Evolutionary conservation across 257 asterid genomes (phyloP).

Genomic region (Solanum pinnatisectum): DNA sequence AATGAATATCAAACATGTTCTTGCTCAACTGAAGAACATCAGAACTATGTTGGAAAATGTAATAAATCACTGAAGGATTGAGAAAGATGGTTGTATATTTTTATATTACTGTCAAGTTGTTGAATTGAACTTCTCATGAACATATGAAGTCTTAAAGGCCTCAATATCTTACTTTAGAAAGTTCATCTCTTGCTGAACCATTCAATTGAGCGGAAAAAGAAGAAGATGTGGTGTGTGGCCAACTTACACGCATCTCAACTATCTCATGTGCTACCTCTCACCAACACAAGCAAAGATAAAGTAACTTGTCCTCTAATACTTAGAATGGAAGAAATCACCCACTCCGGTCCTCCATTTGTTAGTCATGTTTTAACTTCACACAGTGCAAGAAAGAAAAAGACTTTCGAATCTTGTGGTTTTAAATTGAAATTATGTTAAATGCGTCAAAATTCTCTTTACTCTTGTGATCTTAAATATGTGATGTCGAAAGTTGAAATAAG

Average conservation of each 20-base stretch:
- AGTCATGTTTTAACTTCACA: background rate
- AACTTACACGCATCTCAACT: background rate
- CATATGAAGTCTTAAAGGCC: background rate
- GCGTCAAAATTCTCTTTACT: no score
- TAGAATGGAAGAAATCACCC: background rate
- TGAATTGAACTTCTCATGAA: background rate
- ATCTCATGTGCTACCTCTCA: background rate
- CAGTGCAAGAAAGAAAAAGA: background rate
- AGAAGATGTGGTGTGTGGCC: no score
- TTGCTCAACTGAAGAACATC: slow-evolving; percentile 13
- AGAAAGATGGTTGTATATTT: background rate
- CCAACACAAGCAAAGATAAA: background rate
- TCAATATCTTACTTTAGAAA: background rate
- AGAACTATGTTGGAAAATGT: background rate
- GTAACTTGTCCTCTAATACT: background rate
- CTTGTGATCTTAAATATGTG: no score
- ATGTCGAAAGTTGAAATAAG: no score
- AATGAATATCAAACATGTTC: slow-evolving; percentile 19
- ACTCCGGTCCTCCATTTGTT: background rate
- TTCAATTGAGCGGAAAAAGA: background rate
- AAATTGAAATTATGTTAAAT: no score
- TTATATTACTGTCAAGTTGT: background rate
- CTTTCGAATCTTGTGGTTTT: no score
- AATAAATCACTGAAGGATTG: background rate
- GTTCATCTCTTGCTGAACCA: background rate